Conservation (phyloP, 2,329 filamentous ascomycete genomes). For the Cladophialophora immunda region DNA sequence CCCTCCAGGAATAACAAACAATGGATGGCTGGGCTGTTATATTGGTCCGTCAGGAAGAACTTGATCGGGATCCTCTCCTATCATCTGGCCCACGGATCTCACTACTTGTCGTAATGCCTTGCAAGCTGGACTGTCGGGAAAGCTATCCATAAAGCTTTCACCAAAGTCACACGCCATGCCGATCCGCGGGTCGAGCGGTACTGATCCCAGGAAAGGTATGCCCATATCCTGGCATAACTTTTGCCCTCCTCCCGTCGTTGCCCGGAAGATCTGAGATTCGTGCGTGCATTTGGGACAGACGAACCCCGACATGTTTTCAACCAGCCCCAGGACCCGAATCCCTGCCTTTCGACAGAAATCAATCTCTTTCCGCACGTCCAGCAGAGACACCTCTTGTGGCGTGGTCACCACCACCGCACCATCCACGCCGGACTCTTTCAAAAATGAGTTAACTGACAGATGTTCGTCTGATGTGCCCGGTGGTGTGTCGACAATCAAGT, state of each 20-base stretch:
- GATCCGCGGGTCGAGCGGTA: conserved; percentile 91
- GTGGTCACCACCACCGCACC: conserved; percentile 94
- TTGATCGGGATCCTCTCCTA: conserved; percentile 68
- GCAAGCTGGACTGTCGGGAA: conserved; percentile 91
- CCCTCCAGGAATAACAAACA: no score
- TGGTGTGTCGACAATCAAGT: conserved; percentile 91
- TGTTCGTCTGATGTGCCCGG: conserved; percentile 97
- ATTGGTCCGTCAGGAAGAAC: conserved; percentile 50
- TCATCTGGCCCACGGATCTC: conserved; percentile 70
- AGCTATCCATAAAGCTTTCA: conserved; percentile 95
- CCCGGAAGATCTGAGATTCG: conserved; percentile 82
- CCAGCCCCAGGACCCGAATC: conserved; percentile 85
- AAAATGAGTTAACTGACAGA: conserved; percentile 87
- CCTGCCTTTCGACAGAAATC: conserved; percentile 97
- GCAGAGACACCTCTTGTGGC: conserved; percentile 88
- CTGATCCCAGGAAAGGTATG: conserved; percentile 86
- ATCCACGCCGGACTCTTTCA: conserved; percentile 91
- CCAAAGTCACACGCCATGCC: conserved; percentile 97
- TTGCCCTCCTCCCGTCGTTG: conserved; percentile 87
- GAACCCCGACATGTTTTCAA: conserved; percentile 98
- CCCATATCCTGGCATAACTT: conserved; percentile 84
- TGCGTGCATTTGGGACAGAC: conserved; percentile 92
- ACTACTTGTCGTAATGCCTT: conserved; percentile 83
- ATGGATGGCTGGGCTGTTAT: conserved; percentile 12
- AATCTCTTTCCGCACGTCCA: conserved; percentile 96